These are phyloP conservation scores for Elaeis oleifera DNA, from an alignment of 202 grass and related monocot genomes.

Conservation along the genomic window DNA sequence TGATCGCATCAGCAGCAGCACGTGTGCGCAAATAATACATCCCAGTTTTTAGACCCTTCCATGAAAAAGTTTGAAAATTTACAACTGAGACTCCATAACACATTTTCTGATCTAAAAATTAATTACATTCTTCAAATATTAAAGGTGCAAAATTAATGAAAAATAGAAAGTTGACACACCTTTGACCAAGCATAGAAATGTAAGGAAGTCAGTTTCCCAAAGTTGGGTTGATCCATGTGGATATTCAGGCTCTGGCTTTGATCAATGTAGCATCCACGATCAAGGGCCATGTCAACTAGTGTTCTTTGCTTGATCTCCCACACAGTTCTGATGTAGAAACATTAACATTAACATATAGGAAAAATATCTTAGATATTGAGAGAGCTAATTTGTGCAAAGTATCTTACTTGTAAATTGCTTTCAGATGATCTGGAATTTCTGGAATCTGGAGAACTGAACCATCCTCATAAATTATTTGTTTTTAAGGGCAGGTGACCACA, in stretches of 20 bases:
- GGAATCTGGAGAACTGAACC: constrained; percentile 77
- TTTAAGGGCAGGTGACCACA: constrained; percentile 80
- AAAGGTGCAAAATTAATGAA: constrained; percentile 6
- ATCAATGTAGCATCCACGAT: constrained; percentile 94
- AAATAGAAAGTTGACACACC: constrained; percentile 28
- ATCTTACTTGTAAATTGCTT: constrained; percentile 87
- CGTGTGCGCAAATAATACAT: constrained; percentile 96
- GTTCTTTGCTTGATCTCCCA: constrained; percentile 99
- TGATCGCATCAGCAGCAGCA: constrained; percentile 88
- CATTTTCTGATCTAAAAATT: too few relatives aligned
- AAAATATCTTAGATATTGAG: background rate
- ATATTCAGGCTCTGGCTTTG: constrained; percentile 98
- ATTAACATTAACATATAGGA: background rate
- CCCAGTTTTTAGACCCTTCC: constrained; percentile 88
- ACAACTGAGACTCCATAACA: background rate
- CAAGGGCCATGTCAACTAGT: constrained; percentile 92
- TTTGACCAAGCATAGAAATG: constrained; percentile 98
- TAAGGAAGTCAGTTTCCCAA: constrained; percentile 83
- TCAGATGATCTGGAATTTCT: constrained; percentile 82
- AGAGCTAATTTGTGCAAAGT: constrained; percentile 1
- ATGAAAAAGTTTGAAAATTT: background rate
- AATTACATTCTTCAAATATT: background rate
- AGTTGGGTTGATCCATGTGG: constrained; percentile 95
- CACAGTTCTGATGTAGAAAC: constrained; percentile 47
- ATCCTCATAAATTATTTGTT: constrained; percentile 94